A percentile compares a stretch with the other conserved stretches of the same genome.
Evolutionary conservation across 257 asterid genomes (phyloP).

Genomic region (Nicotiana benthamiana): DNA sequence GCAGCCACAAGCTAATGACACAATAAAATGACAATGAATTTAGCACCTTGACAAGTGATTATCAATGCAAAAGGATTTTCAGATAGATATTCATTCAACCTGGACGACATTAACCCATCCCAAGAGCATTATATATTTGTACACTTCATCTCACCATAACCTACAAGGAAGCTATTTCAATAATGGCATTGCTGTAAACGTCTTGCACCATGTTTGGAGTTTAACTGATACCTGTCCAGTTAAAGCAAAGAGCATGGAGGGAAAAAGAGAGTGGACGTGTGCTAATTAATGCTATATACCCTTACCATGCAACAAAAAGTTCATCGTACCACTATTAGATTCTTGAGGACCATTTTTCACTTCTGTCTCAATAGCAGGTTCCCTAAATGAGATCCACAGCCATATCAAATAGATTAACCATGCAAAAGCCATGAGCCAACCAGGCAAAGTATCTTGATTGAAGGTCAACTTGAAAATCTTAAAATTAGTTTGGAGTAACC

Average conservation of each 20-base stretch:
- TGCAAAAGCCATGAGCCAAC: conserved; percentile 90
- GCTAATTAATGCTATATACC: neutral
- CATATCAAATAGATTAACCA: conserved; percentile 72
- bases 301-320: conserved; percentile 1
- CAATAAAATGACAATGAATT: neutral
- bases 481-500: conserved; percentile 70
- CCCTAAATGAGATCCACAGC: conserved; percentile 82
- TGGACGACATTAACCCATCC: neutral
- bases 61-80: neutral
- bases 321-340: conserved; percentile 46
- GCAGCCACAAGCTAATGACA: neutral
- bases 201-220: neutral
- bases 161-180: neutral
- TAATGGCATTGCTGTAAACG: neutral
- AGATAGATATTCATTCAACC: neutral
- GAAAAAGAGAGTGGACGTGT: neutral
- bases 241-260: neutral
- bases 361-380: conserved; percentile 55
- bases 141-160: neutral
- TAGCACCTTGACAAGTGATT: neutral
- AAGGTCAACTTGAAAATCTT: conserved; percentile 60
- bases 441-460: conserved; percentile 83
- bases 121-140: neutral
- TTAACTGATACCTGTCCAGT: neutral
- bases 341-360: conserved; percentile 29